Evolutionary conservation across 495 filamentous ascomycete species (phyloP).

Genomic region (Hypoxylon perforatum): DNA sequence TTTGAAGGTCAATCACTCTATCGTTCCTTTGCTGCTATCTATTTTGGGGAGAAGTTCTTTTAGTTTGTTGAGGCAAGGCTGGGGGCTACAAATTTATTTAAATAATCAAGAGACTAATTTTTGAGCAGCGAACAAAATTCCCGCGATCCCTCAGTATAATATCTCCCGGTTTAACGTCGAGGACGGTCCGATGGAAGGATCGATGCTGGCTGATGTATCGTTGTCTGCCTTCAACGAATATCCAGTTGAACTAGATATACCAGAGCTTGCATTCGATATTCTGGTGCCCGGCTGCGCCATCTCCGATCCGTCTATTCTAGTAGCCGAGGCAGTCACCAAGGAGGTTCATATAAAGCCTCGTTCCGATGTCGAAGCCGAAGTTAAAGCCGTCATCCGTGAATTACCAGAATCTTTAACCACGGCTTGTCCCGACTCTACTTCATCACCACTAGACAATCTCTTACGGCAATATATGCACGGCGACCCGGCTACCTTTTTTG

Average conservation of each 20-base stretch:
- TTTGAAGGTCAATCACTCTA: slow-evolving; percentile 84
- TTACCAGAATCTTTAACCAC: slow-evolving; percentile 76
- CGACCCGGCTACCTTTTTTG: slow-evolving; percentile 77
- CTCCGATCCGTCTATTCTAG: slow-evolving; percentile 68
- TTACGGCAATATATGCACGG: slow-evolving; percentile 85
- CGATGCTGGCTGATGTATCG: slow-evolving; percentile 81
- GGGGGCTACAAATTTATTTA: slow-evolving; percentile 11
- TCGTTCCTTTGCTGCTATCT: slow-evolving; percentile 62
- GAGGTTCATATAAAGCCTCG: slow-evolving; percentile 72
- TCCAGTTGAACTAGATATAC: slow-evolving; percentile 77
- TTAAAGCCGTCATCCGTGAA: slow-evolving; percentile 72
- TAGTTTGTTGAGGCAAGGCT: slow-evolving; percentile 30
- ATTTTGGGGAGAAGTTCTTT: slow-evolving; percentile 61
- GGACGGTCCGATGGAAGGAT: slow-evolving; percentile 70
- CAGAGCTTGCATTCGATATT: slow-evolving; percentile 83
- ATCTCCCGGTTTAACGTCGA: slow-evolving; percentile 79
- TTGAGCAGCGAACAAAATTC: slow-evolving; percentile 70
- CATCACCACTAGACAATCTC: slow-evolving; percentile 87
- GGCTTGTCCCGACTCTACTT: slow-evolving; percentile 76
- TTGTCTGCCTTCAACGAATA: slow-evolving; percentile 75
- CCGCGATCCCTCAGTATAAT: slow-evolving; percentile 78
- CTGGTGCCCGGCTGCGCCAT: slow-evolving; percentile 83
- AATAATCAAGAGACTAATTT: slow-evolving; percentile 42
- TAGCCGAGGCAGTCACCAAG: slow-evolving; percentile 77
- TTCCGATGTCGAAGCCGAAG: slow-evolving; percentile 71